Conservation (phyloP, 768 basidiomycete genomes). For the Pleurotus djamor region DNA sequence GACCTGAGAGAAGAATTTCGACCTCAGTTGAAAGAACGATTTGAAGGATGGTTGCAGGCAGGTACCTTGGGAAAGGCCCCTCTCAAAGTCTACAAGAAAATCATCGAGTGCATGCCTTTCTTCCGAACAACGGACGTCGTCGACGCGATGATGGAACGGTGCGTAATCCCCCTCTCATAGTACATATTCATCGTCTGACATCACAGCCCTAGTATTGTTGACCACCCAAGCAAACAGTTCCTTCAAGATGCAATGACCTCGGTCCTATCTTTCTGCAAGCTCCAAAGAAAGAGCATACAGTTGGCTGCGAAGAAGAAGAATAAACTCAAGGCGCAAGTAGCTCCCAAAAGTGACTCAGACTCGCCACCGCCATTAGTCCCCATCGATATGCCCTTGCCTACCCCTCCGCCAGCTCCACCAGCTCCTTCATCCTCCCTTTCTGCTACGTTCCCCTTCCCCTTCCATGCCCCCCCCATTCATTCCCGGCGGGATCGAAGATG, state of each 20-base stretch:
- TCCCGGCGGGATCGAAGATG: not conserved
- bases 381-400: not conserved
- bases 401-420: not conserved
- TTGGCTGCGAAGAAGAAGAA: not conserved
- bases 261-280: slow-evolving; percentile 46
- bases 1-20: slow-evolving; percentile 49
- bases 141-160: slow-evolving; percentile 57
- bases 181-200: not conserved
- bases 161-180: not conserved
- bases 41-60: slow-evolving; percentile 54
- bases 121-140: slow-evolving; percentile 47
- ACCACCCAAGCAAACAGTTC: slow-evolving; percentile 52
- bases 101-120: slow-evolving; percentile 56
- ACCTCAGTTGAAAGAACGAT: slow-evolving; percentile 42
- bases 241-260: slow-evolving; percentile 50
- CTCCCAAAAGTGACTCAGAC: not conserved
- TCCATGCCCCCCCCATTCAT: not conserved
- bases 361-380: not conserved
- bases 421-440: not conserved
- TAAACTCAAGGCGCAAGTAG: not conserved
- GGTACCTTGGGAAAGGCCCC: slow-evolving; percentile 26
- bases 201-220: slow-evolving; percentile 36
- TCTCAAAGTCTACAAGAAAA: slow-evolving; percentile 38
- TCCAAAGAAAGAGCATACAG: slow-evolving; percentile 40
- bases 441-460: not conserved